Conservation (phyloP, 2,329 filamentous ascomycete species). For the Ophidiomyces ophidiicola region DNA sequence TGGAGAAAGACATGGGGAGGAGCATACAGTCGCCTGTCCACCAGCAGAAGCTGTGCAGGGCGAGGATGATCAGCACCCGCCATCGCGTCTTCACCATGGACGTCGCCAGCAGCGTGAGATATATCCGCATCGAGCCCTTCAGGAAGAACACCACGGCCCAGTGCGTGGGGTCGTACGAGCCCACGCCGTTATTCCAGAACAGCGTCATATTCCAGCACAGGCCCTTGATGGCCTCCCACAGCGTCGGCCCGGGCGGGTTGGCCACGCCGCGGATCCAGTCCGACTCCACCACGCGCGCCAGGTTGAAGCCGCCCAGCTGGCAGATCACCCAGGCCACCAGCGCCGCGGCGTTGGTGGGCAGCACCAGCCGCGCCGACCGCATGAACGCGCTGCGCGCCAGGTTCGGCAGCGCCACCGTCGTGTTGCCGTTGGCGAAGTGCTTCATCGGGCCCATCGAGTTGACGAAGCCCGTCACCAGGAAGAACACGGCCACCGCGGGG, state of each 20-base stretch:
- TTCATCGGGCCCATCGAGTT: slow-evolving; percentile 20
- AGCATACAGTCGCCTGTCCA: slow-evolving; percentile 16
- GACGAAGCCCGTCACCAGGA: slow-evolving; percentile 22
- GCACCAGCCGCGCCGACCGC: slow-evolving; percentile 16
- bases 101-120: slow-evolving; percentile 32
- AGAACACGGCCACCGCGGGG: slow-evolving; percentile 21
- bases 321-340: slow-evolving; percentile 18
- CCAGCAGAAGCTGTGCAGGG: slow-evolving; percentile 32
- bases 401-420: slow-evolving; percentile 15
- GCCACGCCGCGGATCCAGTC: slow-evolving; percentile 18
- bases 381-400: slow-evolving; percentile 17
- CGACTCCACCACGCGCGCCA: slow-evolving; percentile 18
- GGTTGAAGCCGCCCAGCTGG: slow-evolving; percentile 18
- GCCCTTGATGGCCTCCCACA: slow-evolving; percentile 13
- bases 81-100: slow-evolving; percentile 27
- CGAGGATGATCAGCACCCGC: slow-evolving; percentile 25
- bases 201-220: slow-evolving; percentile 16
- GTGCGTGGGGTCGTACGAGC: slow-evolving; percentile 33
- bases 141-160: slow-evolving; percentile 35
- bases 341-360: slow-evolving; percentile 19
- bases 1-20: background rate
- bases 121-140: slow-evolving; percentile 32
- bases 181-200: slow-evolving; percentile 29
- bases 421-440: slow-evolving; percentile 16
- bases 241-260: slow-evolving; percentile 13